Evolutionary conservation across 2,329 filamentous ascomycete genomes (phyloP).

Genomic region (Biscogniauxia mediterranea): DNA sequence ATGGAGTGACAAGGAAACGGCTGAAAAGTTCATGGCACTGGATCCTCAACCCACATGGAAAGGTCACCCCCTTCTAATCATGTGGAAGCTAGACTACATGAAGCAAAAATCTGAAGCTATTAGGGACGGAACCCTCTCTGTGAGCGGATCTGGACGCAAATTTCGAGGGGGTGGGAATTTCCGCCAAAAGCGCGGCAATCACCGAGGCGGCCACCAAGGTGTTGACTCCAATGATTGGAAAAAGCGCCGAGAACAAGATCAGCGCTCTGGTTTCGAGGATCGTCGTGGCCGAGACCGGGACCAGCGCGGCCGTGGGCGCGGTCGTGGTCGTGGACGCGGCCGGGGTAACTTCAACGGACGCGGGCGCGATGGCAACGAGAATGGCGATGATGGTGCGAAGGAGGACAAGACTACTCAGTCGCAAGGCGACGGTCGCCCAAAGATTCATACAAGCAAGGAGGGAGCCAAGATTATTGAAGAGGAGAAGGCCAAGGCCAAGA

Average conservation of each 20-base stretch:
- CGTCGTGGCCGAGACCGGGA: constrained; percentile 38
- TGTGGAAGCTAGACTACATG: constrained; percentile 85
- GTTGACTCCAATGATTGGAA: constrained; percentile 61
- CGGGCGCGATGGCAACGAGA: constrained; percentile 40
- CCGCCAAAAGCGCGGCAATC: constrained; percentile 36
- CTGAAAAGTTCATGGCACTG: constrained; percentile 75
- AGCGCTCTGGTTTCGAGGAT: constrained; percentile 57
- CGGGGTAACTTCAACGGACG: constrained; percentile 34
- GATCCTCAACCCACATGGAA: constrained; percentile 85
- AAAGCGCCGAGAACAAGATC: constrained; percentile 60
- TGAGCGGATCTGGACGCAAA: constrained; percentile 43
- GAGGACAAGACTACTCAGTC: constrained; percentile 29
- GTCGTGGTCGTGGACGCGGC: constrained; percentile 43
- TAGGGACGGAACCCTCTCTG: constrained; percentile 65
- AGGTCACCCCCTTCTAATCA: constrained; percentile 74
- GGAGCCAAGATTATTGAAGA: constrained; percentile 35
- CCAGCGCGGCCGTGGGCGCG: constrained; percentile 35
- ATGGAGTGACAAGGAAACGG: constrained; percentile 75
- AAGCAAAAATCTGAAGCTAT: constrained; percentile 74
- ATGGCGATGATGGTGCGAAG: constrained; percentile 35
- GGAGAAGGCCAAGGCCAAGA: constrained; percentile 25
- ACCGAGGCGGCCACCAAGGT: constrained; percentile 26
- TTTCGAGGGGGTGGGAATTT: constrained; percentile 39
- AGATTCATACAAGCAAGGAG: constrained; percentile 45
- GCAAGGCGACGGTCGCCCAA: constrained; percentile 38